Conservation (phyloP, 2,329 filamentous ascomycete species). For the Apiospora malaysiana region DNA sequence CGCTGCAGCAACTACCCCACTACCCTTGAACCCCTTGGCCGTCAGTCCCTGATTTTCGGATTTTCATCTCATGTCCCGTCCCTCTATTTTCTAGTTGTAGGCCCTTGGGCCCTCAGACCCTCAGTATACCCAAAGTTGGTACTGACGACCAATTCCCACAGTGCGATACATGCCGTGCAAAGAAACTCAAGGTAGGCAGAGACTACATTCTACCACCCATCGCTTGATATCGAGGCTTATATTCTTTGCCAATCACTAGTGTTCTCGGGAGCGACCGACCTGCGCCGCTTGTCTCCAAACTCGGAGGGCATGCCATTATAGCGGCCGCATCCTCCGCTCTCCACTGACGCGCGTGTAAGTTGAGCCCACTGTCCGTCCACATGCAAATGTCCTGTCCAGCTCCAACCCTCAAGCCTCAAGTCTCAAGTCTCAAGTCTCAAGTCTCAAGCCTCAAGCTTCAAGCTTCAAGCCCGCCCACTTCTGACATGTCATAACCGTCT, state of each 20-base stretch:
- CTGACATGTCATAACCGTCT: neutral
- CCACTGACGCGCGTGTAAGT: constrained; percentile 36
- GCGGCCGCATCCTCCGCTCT: constrained; percentile 33
- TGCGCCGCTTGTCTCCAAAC: constrained; percentile 35
- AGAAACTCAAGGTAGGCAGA: constrained; percentile 33
- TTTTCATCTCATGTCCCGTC: too few relatives aligned
- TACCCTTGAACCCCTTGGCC: constrained; percentile 5
- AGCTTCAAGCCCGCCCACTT: neutral
- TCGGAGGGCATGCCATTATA: constrained; percentile 34
- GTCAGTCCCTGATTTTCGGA: neutral
- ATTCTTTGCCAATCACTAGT: constrained; percentile 26
- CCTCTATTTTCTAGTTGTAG: too few relatives aligned
- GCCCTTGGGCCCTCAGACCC: too few relatives aligned
- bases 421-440: too few relatives aligned
- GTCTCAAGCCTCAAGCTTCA: too few relatives aligned
- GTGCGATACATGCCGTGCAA: constrained; percentile 32
- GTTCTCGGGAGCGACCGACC: constrained; percentile 34
- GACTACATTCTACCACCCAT: too few relatives aligned
- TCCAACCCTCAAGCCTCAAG: too few relatives aligned
- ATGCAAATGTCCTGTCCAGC: neutral
- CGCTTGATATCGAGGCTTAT: neutral
- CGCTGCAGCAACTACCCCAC: constrained; percentile 7
- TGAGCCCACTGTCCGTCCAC: neutral
- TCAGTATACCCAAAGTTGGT: too few relatives aligned
- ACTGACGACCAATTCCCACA: neutral